Base-by-base conservation (phyloP, 495 filamentous ascomycete species). In the Staphylotrichum tortipilum region DNA sequence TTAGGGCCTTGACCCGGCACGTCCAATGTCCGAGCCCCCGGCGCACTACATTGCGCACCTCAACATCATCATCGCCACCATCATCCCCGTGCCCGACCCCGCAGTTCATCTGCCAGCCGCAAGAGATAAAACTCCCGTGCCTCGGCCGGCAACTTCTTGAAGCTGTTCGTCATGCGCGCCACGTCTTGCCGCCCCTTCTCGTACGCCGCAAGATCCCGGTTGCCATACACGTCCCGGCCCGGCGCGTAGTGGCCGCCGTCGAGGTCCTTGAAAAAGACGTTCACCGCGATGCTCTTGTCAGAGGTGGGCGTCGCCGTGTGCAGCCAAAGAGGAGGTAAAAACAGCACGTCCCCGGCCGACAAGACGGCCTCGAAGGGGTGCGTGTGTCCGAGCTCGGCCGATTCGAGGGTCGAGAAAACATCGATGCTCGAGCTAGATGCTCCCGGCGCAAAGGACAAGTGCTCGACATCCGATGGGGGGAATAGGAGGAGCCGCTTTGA, bases 141-240 rank as follows among this genome's bases (percentile, higher is more conserved):
- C 49, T 85, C 82, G 48, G 62, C 56, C 29, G 88, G 85, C 39
- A 91, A 45, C 23, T 73, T 75, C 21, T 79, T 73, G 59, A 94
- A 91, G 8, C 76, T 73, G 55, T 79, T 81, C 1, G 68, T 65
- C 24, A 95, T 83, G 51, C 76, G 81, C 17, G 77, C 76, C 11
- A 94, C 61, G 55, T 89, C 86, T 43, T 75, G 73, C 26, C 91
- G 74, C 2, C 83, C 85, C 56, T 84, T 88, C 64, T 92, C 86
- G 57, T 92, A 95, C 9, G 84, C 84, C 34, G 83, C 80, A 33
- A 95, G 59, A 66, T 96, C 91, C 10, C 87, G 75, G 62, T 92
- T 94, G 6, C 86, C 89, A 61, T 95, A 94, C 3, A 94, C 84
- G 66, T 95, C 89, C 55, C 77, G 76, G 9, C 89, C 88, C 21